Conservation (phyloP, 768 basidiomycete species). For the Termitomyces sp. region DNA sequence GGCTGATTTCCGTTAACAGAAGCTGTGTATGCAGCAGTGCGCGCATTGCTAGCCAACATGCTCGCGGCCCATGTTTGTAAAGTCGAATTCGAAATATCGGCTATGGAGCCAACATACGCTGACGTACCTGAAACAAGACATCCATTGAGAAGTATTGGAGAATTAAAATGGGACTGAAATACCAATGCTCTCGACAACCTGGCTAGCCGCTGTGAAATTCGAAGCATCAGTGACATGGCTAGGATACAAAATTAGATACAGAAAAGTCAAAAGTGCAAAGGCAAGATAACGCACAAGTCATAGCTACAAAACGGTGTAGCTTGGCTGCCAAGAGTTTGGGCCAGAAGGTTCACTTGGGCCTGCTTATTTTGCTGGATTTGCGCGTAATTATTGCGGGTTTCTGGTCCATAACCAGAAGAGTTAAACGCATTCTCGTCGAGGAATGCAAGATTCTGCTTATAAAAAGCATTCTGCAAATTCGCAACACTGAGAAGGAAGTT, state of each 20-base stretch:
- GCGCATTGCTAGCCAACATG: constrained; percentile 44
- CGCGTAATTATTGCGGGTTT: constrained; percentile 6
- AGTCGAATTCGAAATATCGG: constrained; percentile 28
- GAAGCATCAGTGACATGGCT: constrained; percentile 10
- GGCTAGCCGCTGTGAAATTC: constrained; percentile 9
- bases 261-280: not conserved
- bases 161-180: not conserved
- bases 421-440: constrained; percentile 12
- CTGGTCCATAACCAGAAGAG: constrained; percentile 5
- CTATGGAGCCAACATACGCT: constrained; percentile 45
- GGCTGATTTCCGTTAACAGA: constrained; percentile 28
- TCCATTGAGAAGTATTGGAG: not conserved
- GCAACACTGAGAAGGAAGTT: constrained; percentile 10
- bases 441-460: constrained; percentile 9
- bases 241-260: not conserved
- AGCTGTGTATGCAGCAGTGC: constrained; percentile 41
- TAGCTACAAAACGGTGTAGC: constrained; percentile 47
- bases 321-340: constrained; percentile 28
- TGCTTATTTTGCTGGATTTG: constrained; percentile 13
- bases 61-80: constrained; percentile 38
- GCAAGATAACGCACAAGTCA: constrained; percentile 29
- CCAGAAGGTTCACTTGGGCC: constrained; percentile 14
- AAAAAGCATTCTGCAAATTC: constrained; percentile 14
- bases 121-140: constrained; percentile 21
- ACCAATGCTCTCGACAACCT: constrained; percentile 13